A percentile compares a stretch with the other conserved stretches of the same genome.
phyloP scores from a whole-genome alignment of 1,284 basidiomycete genomes.

The Tilletia indica region DNA sequence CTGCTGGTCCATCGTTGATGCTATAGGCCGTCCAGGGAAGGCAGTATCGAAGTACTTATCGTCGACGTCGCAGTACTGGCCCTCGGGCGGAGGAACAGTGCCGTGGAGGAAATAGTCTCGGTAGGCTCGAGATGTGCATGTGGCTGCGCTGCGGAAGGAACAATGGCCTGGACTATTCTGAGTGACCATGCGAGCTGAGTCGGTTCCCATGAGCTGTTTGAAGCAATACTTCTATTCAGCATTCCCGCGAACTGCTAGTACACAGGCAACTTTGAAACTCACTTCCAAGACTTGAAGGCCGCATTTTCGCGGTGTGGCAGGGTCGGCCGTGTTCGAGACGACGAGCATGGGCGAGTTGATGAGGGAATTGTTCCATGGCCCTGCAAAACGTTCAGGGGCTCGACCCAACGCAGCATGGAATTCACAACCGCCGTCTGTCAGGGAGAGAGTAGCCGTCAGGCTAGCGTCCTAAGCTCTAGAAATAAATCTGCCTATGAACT shows the following conservation, averaged over 20 bases:
- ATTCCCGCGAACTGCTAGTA: too few relatives aligned
- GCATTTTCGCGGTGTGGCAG: conserved; percentile 26
- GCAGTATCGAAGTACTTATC: not conserved
- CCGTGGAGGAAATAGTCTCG: conserved; percentile 3
- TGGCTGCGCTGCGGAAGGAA: not conserved
- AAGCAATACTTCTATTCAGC: not conserved
- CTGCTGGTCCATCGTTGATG: too few relatives aligned
- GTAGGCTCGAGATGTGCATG: conserved; percentile 3
- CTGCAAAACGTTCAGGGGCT: conserved; percentile 8
- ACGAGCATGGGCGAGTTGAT: conserved; percentile 26
- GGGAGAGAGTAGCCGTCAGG: not conserved
- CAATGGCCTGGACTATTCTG: conserved; percentile 4
- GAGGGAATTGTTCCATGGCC: conserved; percentile 28
- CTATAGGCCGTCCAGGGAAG: too few relatives aligned
- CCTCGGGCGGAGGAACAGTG: not conserved
- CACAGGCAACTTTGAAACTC: not conserved
- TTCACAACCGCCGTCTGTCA: conserved; percentile 10
- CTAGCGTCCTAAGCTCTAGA: not conserved
- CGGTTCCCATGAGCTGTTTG: conserved; percentile 2
- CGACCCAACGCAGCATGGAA: conserved; percentile 11
- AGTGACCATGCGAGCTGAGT: not conserved
- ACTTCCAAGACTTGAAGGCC: conserved; percentile 16
- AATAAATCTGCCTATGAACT: not conserved
- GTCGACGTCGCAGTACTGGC: not conserved
- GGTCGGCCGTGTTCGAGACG: conserved; percentile 34